Conservation (phyloP, 2,329 filamentous ascomycete genomes). For the Cladosporium cucumerinum region DNA sequence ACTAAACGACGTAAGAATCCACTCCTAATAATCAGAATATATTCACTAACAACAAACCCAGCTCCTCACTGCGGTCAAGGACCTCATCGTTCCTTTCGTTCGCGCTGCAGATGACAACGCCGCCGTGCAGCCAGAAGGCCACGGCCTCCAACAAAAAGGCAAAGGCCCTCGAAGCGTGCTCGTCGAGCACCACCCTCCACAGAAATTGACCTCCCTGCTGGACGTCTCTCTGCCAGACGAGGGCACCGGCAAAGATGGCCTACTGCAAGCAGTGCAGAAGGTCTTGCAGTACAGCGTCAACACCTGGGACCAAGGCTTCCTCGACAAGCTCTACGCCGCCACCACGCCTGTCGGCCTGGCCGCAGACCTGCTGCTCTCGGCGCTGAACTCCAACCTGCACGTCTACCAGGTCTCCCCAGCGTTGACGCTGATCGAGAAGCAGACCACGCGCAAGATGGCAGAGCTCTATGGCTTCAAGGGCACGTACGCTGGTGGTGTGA, state of each 20-base stretch:
- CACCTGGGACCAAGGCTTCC: constrained; percentile 96
- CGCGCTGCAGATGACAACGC: constrained; percentile 64
- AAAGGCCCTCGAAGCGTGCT: constrained; percentile 48
- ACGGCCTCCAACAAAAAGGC: constrained; percentile 61
- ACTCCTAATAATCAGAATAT: neutral
- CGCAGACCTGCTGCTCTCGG: constrained; percentile 77
- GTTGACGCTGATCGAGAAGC: constrained; percentile 82
- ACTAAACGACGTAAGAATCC: constrained; percentile 33
- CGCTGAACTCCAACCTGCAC: constrained; percentile 91
- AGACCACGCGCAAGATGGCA: constrained; percentile 70
- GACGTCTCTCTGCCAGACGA: constrained; percentile 37
- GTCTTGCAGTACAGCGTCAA: constrained; percentile 87
- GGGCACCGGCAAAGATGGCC: constrained; percentile 41
- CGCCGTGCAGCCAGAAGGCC: constrained; percentile 52
- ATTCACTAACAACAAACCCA: constrained; percentile 34
- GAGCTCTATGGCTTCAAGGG: constrained; percentile 72
- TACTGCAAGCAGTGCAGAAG: constrained; percentile 55
- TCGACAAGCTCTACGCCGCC: constrained; percentile 92
- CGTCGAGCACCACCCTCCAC: constrained; percentile 44
- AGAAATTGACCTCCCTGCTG: constrained; percentile 42
- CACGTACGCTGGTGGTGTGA: constrained; percentile 66
- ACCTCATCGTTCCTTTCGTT: constrained; percentile 68
- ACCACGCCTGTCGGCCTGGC: constrained; percentile 84
- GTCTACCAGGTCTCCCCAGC: constrained; percentile 93
- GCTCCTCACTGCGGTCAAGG: constrained; percentile 66